These are phyloP conservation scores for Elsinoe necatrix DNA, from an alignment of 2,329 filamentous ascomycete genomes.

Conservation along the genomic window DNA sequence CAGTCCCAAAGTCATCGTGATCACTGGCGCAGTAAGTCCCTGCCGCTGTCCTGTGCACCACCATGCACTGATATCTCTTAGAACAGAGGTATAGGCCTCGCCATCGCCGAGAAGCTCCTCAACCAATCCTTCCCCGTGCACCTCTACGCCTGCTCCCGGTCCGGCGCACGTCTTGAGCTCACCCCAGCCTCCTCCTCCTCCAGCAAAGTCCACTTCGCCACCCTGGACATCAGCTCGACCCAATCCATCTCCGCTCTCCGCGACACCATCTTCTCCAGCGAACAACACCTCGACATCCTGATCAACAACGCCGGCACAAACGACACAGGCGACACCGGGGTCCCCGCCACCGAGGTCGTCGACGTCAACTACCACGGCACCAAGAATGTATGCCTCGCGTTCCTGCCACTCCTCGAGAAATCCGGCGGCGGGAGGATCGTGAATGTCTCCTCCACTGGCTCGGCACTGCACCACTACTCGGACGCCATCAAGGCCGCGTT, in stretches of 20 bases:
- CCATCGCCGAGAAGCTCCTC: constrained; percentile 29
- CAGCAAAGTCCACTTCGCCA: constrained; percentile 24
- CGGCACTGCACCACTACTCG: constrained; percentile 26
- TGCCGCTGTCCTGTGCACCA: neutral
- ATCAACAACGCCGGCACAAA: constrained; percentile 34
- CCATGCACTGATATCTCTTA: constrained; percentile 17
- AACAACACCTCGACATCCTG: constrained; percentile 26
- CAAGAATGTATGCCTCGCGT: constrained; percentile 29
- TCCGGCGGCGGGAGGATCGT: constrained; percentile 27
- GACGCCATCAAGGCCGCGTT: constrained; percentile 23
- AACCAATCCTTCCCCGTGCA: constrained; percentile 22
- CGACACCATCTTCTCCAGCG: constrained; percentile 21
- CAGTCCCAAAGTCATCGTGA: constrained; percentile 26
- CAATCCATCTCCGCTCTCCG: constrained; percentile 26
- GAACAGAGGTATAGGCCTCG: constrained; percentile 32
- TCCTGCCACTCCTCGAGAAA: constrained; percentile 31
- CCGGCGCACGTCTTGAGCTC: constrained; percentile 26
- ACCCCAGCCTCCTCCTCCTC: constrained; percentile 15
- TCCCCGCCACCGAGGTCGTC: constrained; percentile 25
- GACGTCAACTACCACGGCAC: constrained; percentile 32
- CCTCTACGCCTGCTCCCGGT: constrained; percentile 29
- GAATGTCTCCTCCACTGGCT: constrained; percentile 30
- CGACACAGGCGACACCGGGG: constrained; percentile 32
- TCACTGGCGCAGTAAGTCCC: constrained; percentile 28
- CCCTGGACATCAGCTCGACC: constrained; percentile 26